Evolutionary conservation across 306 rosid genomes (phyloP).

Genomic region (Begonia fuchsioides): DNA sequence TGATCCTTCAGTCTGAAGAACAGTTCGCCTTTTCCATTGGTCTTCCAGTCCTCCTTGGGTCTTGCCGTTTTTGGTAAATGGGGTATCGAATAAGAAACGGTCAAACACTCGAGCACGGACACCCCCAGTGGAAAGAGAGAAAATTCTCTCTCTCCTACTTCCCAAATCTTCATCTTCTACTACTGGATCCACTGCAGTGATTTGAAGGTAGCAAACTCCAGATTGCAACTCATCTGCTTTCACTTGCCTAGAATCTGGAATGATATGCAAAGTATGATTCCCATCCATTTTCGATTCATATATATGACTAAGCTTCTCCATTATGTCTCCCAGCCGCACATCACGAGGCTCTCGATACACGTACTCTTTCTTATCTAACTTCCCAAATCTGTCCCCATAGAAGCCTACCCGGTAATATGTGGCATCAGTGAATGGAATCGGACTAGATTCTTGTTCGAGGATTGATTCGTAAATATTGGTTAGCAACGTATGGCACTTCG

Average conservation of each 20-base stretch:
- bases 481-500: constrained; percentile 83
- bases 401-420: constrained; percentile 95
- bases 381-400: constrained; percentile 81
- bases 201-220: constrained; percentile 91
- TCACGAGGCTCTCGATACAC: constrained; percentile 94
- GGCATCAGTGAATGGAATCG: constrained; percentile 90
- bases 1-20: constrained; percentile 92
- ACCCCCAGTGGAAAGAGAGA: constrained; percentile 87
- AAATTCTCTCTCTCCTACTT: constrained; percentile 84
- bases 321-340: constrained; percentile 92
- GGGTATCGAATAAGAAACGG: constrained; percentile 93
- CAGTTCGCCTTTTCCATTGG: constrained; percentile 94
- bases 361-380: constrained; percentile 73
- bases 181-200: constrained; percentile 92
- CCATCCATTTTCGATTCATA: constrained; percentile 93
- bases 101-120: constrained; percentile 94
- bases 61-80: constrained; percentile 92
- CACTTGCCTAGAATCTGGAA: constrained; percentile 96
- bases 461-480: constrained; percentile 80
- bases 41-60: constrained; percentile 96
- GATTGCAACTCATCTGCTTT: constrained; percentile 93
- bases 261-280: constrained; percentile 67
- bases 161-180: constrained; percentile 99
- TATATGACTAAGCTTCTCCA: constrained; percentile 93
- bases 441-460: constrained; percentile 96